These are phyloP conservation scores for Ganoderma resinaceum DNA, from an alignment of 1,284 basidiomycete species.

Conservation along the genomic window DNA sequence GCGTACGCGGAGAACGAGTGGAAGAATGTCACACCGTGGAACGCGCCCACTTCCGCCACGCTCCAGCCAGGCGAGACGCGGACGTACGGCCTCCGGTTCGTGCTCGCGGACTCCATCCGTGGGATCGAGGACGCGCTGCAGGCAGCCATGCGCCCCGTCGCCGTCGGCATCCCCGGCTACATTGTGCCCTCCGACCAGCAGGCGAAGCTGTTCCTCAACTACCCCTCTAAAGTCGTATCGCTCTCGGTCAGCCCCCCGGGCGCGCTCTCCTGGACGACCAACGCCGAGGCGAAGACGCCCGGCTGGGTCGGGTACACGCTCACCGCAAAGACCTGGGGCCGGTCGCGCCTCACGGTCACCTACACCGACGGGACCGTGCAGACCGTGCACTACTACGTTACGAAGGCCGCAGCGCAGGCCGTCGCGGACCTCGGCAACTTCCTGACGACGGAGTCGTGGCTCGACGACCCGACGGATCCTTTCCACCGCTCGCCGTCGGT, in stretches of 20 bases:
- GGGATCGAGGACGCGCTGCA: slow-evolving; percentile 55
- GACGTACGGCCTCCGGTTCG: slow-evolving; percentile 62
- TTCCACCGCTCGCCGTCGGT: slow-evolving; percentile 63
- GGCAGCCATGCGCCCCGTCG: slow-evolving; percentile 53
- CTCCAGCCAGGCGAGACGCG: slow-evolving; percentile 56
- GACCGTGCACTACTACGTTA: slow-evolving; percentile 62
- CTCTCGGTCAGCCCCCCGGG: slow-evolving; percentile 54
- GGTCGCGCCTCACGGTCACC: slow-evolving; percentile 55
- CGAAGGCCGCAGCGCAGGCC: slow-evolving; percentile 52
- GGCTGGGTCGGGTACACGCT: slow-evolving; percentile 60
- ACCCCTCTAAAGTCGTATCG: slow-evolving; percentile 48
- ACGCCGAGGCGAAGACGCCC: slow-evolving; percentile 49
- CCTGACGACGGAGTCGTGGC: slow-evolving; percentile 64
- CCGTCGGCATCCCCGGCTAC: slow-evolving; percentile 61
- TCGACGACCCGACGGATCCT: slow-evolving; percentile 55
- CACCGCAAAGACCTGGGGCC: slow-evolving; percentile 55
- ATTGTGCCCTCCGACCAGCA: slow-evolving; percentile 57
- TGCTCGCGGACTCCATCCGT: slow-evolving; percentile 56
- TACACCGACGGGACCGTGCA: slow-evolving; percentile 60
- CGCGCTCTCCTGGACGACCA: slow-evolving; percentile 55
- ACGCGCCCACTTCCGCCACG: slow-evolving; percentile 56
- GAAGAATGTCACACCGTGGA: slow-evolving; percentile 60
- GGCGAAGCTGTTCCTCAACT: slow-evolving; percentile 61
- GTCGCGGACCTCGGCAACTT: slow-evolving; percentile 61
- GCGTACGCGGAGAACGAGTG: slow-evolving; percentile 67